These are phyloP conservation scores for Wickerhamomyces sp. DNA, from an alignment of 1,139 yeast genomes.

Conservation along the genomic window DNA sequence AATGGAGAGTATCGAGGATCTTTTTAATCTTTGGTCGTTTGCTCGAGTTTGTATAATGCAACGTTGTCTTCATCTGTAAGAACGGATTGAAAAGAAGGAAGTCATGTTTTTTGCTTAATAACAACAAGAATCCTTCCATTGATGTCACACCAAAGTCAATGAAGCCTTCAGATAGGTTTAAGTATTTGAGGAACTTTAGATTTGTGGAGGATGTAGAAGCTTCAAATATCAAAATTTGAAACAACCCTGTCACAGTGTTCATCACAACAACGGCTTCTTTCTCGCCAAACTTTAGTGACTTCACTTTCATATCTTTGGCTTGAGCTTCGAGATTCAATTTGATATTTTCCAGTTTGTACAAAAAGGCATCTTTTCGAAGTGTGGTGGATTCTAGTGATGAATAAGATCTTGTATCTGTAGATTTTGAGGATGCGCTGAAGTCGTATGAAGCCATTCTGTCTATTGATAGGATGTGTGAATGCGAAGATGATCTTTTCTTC, in stretches of 20 bases:
- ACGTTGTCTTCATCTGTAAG: conserved; percentile 46
- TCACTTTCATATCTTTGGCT: conserved; percentile 34
- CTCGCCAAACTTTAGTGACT: conserved; percentile 42
- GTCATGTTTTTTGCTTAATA: conserved; percentile 34
- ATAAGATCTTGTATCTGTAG: conserved; percentile 11
- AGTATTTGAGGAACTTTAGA: conserved; percentile 22
- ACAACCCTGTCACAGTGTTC: conserved; percentile 29
- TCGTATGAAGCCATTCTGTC: conserved; percentile 54
- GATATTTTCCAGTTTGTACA: conserved; percentile 53
- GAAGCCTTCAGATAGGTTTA: conserved; percentile 16
- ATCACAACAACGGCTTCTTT: conserved; percentile 56
- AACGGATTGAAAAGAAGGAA: conserved; percentile 62
- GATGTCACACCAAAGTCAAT: conserved; percentile 15
- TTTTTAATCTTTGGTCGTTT: conserved; percentile 22
- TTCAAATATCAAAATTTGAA: conserved; percentile 48
- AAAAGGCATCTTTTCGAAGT: conserved; percentile 53
- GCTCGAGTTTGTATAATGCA: conserved; percentile 20
- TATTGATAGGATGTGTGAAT: conserved; percentile 53
- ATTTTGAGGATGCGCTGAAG: conserved; percentile 12
- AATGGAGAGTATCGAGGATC: conserved; percentile 18
- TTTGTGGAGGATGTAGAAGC: conserved; percentile 20
- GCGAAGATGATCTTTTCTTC: conserved; percentile 48
- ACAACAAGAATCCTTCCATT: conserved; percentile 22
- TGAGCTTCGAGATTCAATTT: conserved; percentile 29
- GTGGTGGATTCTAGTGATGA: conserved; percentile 9